phyloP scores from a whole-genome alignment of 805 yeast genomes.

The Crinitomyces ghanaensis region DNA sequence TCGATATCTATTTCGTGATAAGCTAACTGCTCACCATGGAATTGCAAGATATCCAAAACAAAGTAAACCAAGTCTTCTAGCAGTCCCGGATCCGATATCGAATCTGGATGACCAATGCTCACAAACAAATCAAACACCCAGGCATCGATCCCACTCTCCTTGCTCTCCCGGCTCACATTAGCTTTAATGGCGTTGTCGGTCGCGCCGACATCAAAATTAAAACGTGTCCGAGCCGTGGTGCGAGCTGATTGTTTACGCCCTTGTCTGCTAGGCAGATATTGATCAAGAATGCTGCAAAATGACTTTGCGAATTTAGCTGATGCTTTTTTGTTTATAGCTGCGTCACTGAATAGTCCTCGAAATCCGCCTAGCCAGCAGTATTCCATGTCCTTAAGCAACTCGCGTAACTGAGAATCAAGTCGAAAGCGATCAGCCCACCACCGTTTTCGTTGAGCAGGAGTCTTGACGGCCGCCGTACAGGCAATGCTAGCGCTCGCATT shows the following conservation, averaged over 20 bases:
- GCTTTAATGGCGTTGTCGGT: neutral
- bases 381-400: conserved; percentile 49
- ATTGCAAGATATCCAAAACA: conserved; percentile 46
- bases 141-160: conserved; percentile 30
- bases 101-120: conserved; percentile 32
- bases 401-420: conserved; percentile 46
- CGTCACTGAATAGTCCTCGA: conserved; percentile 43
- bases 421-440: conserved; percentile 73
- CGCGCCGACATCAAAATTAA: conserved; percentile 16
- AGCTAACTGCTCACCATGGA: conserved; percentile 53
- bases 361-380: conserved; percentile 71
- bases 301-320: conserved; percentile 28
- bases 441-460: conserved; percentile 46
- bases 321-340: conserved; percentile 19
- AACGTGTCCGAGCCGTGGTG: conserved; percentile 5
- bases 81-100: conserved; percentile 26
- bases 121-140: conserved; percentile 41
- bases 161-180: conserved; percentile 5
- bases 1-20: conserved; percentile 57
- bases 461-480: conserved; percentile 39
- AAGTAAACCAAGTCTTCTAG: conserved; percentile 56
- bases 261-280: conserved; percentile 39
- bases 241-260: no score
- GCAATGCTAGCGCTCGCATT: conserved; percentile 46
- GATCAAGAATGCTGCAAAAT: conserved; percentile 32